Evolutionary conservation across 2,329 filamentous ascomycete genomes (phyloP), one percentile per base, ranked within the genome.

Genomic region (Fusarium redolens): DNA sequence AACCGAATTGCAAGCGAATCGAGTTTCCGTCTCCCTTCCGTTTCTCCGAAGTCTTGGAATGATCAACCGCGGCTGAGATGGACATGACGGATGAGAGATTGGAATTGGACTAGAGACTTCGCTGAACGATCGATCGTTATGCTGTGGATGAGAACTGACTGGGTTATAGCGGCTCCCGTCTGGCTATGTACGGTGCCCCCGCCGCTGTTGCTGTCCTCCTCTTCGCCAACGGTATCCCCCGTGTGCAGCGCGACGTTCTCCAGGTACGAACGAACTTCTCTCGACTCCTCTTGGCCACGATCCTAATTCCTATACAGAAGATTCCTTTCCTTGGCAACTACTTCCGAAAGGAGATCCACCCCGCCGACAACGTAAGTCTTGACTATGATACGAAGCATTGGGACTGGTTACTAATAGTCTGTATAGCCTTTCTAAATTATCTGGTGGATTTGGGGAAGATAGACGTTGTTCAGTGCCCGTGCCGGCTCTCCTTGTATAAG

Each of bases 331-430:
- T 91, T 67, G 85, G 85, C 72, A 69, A 77, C 54, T 82, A 85
- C 81, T 91, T 86, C 80, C 76, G 84, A 76, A 86, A 87, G 80
- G 83, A 89, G 78, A 76, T 88, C 74, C 86, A 88, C 75, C 83
- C 89, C 67, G 88, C 89, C 68, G 90, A 92, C 83, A 91, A 90
- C 83, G 89, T 91, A 77, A 84, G 89, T 86, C 15, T 82, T 15
- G 14, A 4, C 40, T 25, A 13, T 7, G 15, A 14, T 25, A 25
- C 20, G 20, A 3, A 31, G 17, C 12, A 31, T 20, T 38, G 17
- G 25, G 20, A 13, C 31, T 17, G 14, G 2, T 28, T 56, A 50
- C 78, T 83, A 72, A 83, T 63, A 20, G 5, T 20, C 11, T 10
- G 35, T 17, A 15, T 33, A 84, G 83, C 82, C 83, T 58, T 85